phyloP scores from a whole-genome alignment of 306 rosid genomes.

The Castanospermum australe region DNA sequence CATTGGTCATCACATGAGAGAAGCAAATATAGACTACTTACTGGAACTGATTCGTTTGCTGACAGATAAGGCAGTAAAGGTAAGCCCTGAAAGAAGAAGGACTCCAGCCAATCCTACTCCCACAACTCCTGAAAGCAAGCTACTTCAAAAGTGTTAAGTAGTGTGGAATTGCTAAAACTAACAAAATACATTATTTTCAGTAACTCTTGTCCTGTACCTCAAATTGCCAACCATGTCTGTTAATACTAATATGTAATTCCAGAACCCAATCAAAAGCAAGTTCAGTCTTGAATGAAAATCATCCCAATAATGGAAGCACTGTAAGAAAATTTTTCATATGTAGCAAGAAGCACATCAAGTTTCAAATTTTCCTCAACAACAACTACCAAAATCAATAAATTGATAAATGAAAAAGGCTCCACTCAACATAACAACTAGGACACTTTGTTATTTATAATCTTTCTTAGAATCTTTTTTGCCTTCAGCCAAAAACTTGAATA shows the following conservation, averaged over 20 bases:
- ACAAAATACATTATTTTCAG: slow-evolving; percentile 7
- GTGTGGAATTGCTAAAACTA: slow-evolving; percentile 11
- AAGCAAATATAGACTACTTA: slow-evolving; percentile 41
- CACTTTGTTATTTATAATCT: not conserved
- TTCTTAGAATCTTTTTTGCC: not conserved
- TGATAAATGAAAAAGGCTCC: not conserved
- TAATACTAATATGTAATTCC: not conserved
- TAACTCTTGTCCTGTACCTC: not conserved
- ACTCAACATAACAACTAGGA: not conserved
- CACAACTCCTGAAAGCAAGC: slow-evolving; percentile 83
- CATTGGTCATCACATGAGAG: not conserved
- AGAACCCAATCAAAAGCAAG: slow-evolving; percentile 16
- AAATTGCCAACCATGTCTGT: not conserved
- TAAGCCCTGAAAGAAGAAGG: slow-evolving; percentile 66
- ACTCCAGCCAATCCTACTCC: slow-evolving; percentile 88
- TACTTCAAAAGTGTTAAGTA: slow-evolving; percentile 61
- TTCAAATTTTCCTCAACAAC: not conserved
- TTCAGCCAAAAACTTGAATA: not conserved
- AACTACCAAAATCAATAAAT: not conserved
- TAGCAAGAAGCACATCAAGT: not conserved
- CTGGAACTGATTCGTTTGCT: slow-evolving; percentile 53
- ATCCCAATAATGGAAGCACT: not conserved
- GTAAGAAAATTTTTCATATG: not conserved
- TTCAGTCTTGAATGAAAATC: not conserved
- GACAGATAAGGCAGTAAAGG: slow-evolving; percentile 67